Conservation (phyloP, 1,284 basidiomycete genomes). For the Trichosporon sp. region DNA sequence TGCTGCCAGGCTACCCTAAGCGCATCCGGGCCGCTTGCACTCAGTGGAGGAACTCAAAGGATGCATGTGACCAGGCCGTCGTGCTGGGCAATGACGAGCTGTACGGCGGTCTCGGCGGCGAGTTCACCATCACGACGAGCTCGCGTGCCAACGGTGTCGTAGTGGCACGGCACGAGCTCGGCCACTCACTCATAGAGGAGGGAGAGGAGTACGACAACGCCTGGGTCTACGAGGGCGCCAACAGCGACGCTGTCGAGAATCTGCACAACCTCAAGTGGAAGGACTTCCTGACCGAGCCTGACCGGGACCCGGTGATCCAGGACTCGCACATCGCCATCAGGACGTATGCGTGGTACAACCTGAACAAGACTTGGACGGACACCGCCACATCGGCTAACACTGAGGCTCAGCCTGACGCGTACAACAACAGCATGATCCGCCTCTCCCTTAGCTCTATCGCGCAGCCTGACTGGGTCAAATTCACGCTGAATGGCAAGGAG, state of each 20-base stretch:
- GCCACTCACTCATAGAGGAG: constrained; percentile 54
- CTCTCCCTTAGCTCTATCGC: constrained; percentile 75
- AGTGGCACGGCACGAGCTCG: constrained; percentile 74
- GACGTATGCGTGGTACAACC: constrained; percentile 60
- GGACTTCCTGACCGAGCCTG: constrained; percentile 60
- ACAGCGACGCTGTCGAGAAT: constrained; percentile 50
- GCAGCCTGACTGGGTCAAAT: constrained; percentile 53
- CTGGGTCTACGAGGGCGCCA: constrained; percentile 64
- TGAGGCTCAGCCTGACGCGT: constrained; percentile 30
- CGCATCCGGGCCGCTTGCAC: constrained; percentile 64
- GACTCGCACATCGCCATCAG: constrained; percentile 70
- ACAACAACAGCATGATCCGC: constrained; percentile 60
- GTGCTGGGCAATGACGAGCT: constrained; percentile 71
- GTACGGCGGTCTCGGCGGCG: constrained; percentile 75
- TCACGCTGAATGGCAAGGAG: constrained; percentile 56
- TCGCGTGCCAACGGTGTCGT: constrained; percentile 70
- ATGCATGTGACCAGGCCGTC: constrained; percentile 70
- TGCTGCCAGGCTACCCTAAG: constrained; percentile 65
- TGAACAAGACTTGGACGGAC: constrained; percentile 6
- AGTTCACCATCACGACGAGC: constrained; percentile 77
- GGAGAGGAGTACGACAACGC: constrained; percentile 83
- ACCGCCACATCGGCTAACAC: neutral
- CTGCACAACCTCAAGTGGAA: constrained; percentile 57
- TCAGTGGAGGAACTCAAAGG: constrained; percentile 44
- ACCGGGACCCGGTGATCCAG: constrained; percentile 50